Base-by-base conservation (phyloP, 257 asterid species). In the Jacaranda mimosifolia region DNA sequence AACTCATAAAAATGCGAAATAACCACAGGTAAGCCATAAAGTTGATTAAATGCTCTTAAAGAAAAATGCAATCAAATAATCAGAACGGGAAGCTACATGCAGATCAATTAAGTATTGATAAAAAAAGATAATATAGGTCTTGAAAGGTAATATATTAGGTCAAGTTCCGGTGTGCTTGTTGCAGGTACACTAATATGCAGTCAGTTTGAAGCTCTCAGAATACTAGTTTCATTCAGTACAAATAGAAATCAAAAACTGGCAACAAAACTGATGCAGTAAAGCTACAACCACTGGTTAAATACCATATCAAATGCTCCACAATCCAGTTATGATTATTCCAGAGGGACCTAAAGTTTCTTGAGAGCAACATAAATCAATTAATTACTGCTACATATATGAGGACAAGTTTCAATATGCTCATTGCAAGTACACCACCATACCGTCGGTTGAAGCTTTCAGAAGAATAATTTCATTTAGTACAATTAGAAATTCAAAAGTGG, bases 381-480 rank as follows among this genome's bases (percentile, higher is more conserved):
- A 26, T 26, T 26, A 26, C 32, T 26, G 32, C 32, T 26, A 26
- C 38, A 45, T 18, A 14, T 36, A 21, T 5, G 14, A 76, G 53
- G 64, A 68, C 26, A 68, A 39, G 55, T 19, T 77, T 51, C 9
- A 32, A 74, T 40, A 78, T 32, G 21, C 39, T 77, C 19, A 32
- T 39, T 12, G 49, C 39, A 53, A n/a, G 32, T 48, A 46, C 9
- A 18, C 43, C 26, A 19, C 60, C 36, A 74, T 40, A 46, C 65
- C 68, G 43, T 49, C 36, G 19, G 45, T 63, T 52, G 51, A 62
- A 56, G 67, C 57, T 56, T 70, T 77, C 67, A 73, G 46, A 73
- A 69, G 60, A 18, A 76, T 46, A 58, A 39, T 9, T 15, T 63
- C n/a, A 17, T 52, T 48, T 5, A 63, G 42, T 48, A 64, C 12